Percentiles rank a stretch among this genome's conserved stretches.
Conservation (phyloP, 306 rosid species). For the Cucumis cinereus region DNA sequence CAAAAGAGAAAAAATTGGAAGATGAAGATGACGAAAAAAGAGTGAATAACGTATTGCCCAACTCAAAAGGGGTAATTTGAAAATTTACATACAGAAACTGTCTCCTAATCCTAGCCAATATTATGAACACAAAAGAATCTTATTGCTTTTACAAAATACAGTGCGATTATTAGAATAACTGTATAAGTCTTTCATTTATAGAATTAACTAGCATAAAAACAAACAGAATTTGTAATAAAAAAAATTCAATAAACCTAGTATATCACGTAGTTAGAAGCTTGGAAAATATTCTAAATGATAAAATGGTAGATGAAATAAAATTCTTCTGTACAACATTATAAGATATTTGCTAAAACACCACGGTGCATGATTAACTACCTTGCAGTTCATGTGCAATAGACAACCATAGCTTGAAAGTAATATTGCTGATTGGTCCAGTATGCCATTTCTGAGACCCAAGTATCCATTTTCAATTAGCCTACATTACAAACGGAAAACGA, state of each 20-base stretch:
- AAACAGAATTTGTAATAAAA: background rate
- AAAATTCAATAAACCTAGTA: background rate
- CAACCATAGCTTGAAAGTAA: slow-evolving; percentile 75
- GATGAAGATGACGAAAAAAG: too few species aligned
- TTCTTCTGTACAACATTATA: background rate
- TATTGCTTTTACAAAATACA: background rate
- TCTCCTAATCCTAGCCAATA: background rate
- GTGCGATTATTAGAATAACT: background rate
- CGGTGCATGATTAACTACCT: slow-evolving; percentile 38
- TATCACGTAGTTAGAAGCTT: background rate
- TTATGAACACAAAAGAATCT: background rate
- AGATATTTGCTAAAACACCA: background rate
- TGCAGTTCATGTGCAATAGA: slow-evolving; percentile 92
- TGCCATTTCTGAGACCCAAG: slow-evolving; percentile 90
- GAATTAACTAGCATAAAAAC: background rate
- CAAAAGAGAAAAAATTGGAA: background rate
- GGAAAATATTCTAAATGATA: background rate
- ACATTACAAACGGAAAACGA: background rate
- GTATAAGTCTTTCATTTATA: background rate
- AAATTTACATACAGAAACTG: background rate
- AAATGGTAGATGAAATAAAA: background rate
- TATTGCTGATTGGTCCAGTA: slow-evolving; percentile 95
- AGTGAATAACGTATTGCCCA: background rate
- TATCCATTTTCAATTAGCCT: slow-evolving; percentile 91
- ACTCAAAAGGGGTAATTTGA: background rate